Evolutionary conservation across 75 land plant genomes (phyloP), one percentile per base, ranked within the genome.

Genomic region (Isoetes taiwanensis): DNA sequence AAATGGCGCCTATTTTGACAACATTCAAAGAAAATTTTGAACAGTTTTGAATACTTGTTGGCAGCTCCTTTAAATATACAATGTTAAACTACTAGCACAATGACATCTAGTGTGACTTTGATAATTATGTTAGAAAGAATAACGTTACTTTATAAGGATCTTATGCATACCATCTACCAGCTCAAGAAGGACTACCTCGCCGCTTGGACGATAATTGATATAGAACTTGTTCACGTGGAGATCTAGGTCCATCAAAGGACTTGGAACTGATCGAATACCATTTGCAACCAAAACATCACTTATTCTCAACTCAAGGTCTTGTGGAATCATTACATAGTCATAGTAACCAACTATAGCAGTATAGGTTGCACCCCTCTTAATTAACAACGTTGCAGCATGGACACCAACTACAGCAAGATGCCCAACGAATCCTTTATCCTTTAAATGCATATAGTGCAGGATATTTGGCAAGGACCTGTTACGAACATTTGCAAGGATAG

Each of bases 371-470:
- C 98, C 98, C 53, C 68, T 85, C 98, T 87, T 93, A 37, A 93
- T 81, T 56, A 87, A 63, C 32, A 93, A 61, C 70, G 87, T 78
- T 19, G 98, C 95, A 32, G 80, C 68, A 68, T 93, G 98, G 2
- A 93, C 98, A 33, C 98, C 98, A 57, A 93, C 87, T 4, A 94
- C 89, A 20, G 98, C 98, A 61, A 87, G 74, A 9, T 94, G 63
- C 43, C 98, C 95, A 43, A 85, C 95, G 58, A 93, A 55, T 0
- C 98, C 98, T n/a, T n/a, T n/a, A n/a, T n/a, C n/a, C n/a, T 48
- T 73, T 86, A 62, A 87, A 93, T 3, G 90, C 98, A 73, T 93
- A 93, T 46, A 93, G 71, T 25, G 73, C 70, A 28, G 82, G 77
- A 27, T 83, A 88, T 52, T 75, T 75, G 38, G 80, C 29, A 54